Evolutionary conservation across 2,329 filamentous ascomycete genomes (phyloP), one percentile per base, ranked within the genome.

Genomic region (Chrysoporthe cubensis): DNA sequence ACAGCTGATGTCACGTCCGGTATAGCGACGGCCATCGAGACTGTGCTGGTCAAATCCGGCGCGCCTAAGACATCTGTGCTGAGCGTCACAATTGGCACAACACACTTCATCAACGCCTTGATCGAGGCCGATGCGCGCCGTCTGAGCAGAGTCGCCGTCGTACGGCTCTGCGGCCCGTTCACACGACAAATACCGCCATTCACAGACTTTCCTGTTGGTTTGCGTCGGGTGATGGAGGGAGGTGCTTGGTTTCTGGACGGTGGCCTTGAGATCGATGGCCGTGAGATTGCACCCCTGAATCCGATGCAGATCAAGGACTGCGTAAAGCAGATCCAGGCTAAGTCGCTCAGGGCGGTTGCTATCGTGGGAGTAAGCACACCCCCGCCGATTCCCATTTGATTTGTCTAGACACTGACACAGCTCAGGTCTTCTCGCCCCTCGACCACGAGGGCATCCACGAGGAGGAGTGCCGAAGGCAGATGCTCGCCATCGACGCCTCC

Each of bases 81-180:
- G 16, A 82, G 81, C 68, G 80, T 86, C 16, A 84, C 83, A 2
- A 85, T 87, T 69, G 84, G 84, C 64, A 85, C 83, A 1, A 88
- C 86, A 0, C 85, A 88, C 68, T 88, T 88, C 71, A 80, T 88
- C 71, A 88, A 88, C 69, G 85, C 85, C 9, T 83, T 88, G 2
- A 78, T 88, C 0, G 84, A 88, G 73, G 78, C 82, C 56, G 85
- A 88, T 69, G 78, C 77, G 8, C 73, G 79, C 1, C 80, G 83
- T 1, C 75, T 88, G 2, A 80, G 81, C 16, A 78, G 75, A 5
- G 85, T 88, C 5, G 86, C 85, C 1, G 84, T 88, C 2, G 72
- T 88, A 18, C 81, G 86, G 6, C 79, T 88, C 5, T 85, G 83
- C 56, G 84, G 85, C 0, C 83, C 84, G 0, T 88, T 85, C 69